phyloP scores from a whole-genome alignment of 345 rosid genomes.

The Gossypium mustelinum region DNA sequence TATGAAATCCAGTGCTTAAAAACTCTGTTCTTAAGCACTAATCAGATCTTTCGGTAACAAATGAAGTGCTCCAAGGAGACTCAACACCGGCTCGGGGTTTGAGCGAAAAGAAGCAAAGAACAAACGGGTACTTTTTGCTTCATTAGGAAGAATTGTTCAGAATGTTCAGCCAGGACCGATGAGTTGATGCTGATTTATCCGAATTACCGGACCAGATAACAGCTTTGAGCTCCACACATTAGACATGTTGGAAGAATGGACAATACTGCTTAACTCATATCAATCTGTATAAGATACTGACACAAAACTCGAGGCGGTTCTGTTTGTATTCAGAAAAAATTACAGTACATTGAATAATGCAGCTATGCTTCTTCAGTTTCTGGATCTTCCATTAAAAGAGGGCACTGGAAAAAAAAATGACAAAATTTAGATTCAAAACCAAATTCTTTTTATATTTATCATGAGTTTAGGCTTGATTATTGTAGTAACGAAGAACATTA shows the following conservation, averaged over 20 bases:
- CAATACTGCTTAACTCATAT: too few species aligned
- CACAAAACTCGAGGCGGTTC: neutral
- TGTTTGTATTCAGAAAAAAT: neutral
- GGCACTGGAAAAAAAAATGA: neutral
- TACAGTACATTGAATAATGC: neutral
- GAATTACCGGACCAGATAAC: neutral
- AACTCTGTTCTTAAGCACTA: conserved; percentile 8
- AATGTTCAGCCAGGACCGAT: neutral
- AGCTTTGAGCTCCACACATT: neutral
- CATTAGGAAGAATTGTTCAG: neutral
- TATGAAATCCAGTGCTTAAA: conserved; percentile 10
- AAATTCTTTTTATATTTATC: neutral
- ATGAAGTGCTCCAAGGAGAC: neutral
- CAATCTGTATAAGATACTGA: neutral
- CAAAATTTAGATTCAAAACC: neutral
- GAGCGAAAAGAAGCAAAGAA: neutral
- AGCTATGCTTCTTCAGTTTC: conserved; percentile 2
- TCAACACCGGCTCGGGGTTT: neutral
- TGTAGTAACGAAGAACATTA: too few species aligned
- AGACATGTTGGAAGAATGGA: neutral
- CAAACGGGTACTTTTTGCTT: neutral
- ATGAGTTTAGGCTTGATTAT: neutral
- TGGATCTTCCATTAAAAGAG: neutral
- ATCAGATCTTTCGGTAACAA: neutral
- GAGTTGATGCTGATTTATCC: neutral